A percentile compares a stretch with the other conserved stretches of the same genome.
phyloP scores from a whole-genome alignment of 192 early-diverging fungal species.

The Spinellus fusiger region DNA sequence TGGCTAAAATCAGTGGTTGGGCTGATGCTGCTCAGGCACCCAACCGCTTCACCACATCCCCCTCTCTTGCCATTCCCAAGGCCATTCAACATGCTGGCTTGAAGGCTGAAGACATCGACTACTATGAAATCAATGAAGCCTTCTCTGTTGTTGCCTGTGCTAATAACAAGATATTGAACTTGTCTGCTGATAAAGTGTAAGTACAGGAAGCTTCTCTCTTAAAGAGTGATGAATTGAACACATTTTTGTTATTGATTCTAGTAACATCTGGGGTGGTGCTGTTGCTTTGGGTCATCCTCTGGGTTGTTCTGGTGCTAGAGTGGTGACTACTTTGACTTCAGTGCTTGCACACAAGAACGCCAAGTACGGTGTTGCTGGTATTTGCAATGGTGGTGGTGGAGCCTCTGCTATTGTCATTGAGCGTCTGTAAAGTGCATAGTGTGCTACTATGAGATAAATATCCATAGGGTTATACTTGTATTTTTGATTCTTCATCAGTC shows the following conservation, averaged over 20 bases:
- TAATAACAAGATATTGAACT: conserved; percentile 75
- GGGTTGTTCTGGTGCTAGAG: conserved; percentile 70
- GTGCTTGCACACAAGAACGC: conserved; percentile 66
- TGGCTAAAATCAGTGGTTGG: conserved; percentile 58
- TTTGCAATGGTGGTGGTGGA: conserved; percentile 70
- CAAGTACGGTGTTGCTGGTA: conserved; percentile 84
- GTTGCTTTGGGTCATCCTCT: conserved; percentile 95
- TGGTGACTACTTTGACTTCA: conserved; percentile 75
- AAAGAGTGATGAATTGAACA: background rate
- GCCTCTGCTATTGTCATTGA: conserved; percentile 30
- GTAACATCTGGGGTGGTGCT: conserved; percentile 97
- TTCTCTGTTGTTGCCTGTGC: conserved; percentile 85
- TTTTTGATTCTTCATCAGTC: background rate
- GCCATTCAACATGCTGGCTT: conserved; percentile 64
- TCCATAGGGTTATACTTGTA: too few species aligned
- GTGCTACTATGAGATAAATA: too few species aligned
- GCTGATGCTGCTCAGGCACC: conserved; percentile 73
- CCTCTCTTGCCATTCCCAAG: conserved; percentile 69
- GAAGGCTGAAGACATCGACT: conserved; percentile 59
- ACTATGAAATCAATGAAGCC: conserved; percentile 80
- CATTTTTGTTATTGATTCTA: background rate
- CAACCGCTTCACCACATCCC: conserved; percentile 69
- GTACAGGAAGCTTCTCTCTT: background rate
- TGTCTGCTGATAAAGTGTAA: conserved; percentile 63
- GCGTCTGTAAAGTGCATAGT: conserved; percentile 15